A percentile compares a stretch with the other conserved stretches of the same genome.
Evolutionary conservation across 108 stramenopile genomes (phyloP).

Genomic region (Chaetoceros tenuissimus): DNA sequence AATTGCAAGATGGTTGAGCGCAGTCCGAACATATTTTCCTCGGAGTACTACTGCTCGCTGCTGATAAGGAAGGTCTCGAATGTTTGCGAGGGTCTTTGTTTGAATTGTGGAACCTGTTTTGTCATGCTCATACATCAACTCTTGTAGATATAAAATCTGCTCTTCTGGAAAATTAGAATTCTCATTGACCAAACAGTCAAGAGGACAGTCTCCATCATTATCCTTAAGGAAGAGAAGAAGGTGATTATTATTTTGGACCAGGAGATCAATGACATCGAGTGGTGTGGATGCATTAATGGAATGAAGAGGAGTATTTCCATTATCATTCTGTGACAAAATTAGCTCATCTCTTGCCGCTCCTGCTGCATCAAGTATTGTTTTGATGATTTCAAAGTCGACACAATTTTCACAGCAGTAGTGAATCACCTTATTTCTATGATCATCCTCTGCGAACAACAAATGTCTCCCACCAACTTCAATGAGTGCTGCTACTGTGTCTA

Average conservation of each 20-base stretch:
- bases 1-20: neutral
- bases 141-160: neutral
- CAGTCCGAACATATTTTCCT: neutral
- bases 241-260: neutral
- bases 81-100: neutral
- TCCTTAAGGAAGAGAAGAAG: neutral
- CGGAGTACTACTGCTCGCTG: neutral
- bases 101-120: neutral
- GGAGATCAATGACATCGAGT: neutral
- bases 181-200: neutral
- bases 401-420: neutral
- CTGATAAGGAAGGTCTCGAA: neutral
- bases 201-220: neutral
- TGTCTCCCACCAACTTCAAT: neutral
- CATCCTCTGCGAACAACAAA: neutral
- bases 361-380: neutral
- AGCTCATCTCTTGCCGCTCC: neutral
- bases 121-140: neutral
- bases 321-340: neutral
- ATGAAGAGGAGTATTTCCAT: neutral
- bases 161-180: neutral
- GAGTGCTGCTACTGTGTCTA: neutral
- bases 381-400: neutral
- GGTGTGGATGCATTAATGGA: neutral
- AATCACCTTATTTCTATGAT: neutral